Percentiles rank a stretch among this genome's conserved stretches.
Evolutionary conservation across 164 flowering plant species (phyloP).

Genomic region (Stephania japonica): DNA sequence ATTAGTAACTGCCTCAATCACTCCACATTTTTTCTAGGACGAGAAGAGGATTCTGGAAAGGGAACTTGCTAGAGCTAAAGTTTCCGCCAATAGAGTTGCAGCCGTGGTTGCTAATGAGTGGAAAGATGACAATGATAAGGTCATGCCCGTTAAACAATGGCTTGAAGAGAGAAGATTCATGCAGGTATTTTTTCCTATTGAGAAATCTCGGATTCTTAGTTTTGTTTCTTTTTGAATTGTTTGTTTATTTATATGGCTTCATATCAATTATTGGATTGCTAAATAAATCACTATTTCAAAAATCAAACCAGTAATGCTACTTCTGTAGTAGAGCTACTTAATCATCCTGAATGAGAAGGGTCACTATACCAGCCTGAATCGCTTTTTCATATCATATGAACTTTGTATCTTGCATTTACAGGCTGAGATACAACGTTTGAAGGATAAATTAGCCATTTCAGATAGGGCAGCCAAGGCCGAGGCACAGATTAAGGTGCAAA

Average conservation of each 20-base stretch:
- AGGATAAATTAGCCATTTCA: constrained; percentile 63
- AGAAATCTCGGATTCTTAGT: neutral
- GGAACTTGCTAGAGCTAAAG: constrained; percentile 76
- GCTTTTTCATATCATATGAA: neutral
- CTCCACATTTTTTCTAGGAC: constrained; percentile 33
- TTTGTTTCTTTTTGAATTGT: neutral
- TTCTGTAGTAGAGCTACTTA: neutral
- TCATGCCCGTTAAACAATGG: constrained; percentile 89
- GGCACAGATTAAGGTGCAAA: constrained; percentile 73
- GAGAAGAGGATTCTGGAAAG: constrained; percentile 66
- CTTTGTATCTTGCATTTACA: constrained; percentile 17
- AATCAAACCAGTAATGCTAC: neutral
- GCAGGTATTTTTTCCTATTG: constrained; percentile 35
- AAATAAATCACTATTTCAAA: neutral
- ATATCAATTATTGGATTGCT: too few relatives aligned
- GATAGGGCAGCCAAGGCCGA: constrained; percentile 90
- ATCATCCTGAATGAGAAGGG: neutral
- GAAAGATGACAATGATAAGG: constrained; percentile 87
- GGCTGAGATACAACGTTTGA: constrained; percentile 81
- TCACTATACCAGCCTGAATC: neutral
- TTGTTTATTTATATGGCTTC: neutral
- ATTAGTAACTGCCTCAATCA: neutral
- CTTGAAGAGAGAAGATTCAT: constrained; percentile 66
- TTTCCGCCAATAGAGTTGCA: constrained; percentile 77
- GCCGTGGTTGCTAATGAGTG: constrained; percentile 83